Conservation (phyloP, 257 asterid species). For the Avicennia marina region DNA sequence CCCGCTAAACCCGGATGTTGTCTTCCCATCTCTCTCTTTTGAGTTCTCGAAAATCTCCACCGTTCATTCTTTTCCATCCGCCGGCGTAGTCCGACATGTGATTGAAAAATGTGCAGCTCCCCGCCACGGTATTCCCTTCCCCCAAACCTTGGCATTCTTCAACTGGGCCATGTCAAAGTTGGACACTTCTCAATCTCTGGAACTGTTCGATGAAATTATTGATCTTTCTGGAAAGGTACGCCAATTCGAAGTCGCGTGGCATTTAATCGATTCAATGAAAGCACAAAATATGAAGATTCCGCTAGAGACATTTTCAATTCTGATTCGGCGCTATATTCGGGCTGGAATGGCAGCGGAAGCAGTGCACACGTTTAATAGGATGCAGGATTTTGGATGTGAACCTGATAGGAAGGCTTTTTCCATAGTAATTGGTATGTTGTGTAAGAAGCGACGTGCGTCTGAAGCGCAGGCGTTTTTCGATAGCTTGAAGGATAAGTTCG, state of each 20-base stretch:
- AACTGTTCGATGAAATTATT: constrained; percentile 58
- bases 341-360: constrained; percentile 86
- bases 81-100: constrained; percentile 40
- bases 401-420: constrained; percentile 65
- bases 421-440: constrained; percentile 54
- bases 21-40: constrained; percentile 50
- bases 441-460: constrained; percentile 60
- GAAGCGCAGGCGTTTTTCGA: constrained; percentile 86
- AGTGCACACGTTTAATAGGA: constrained; percentile 62
- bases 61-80: constrained; percentile 31
- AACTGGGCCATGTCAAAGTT: constrained; percentile 51
- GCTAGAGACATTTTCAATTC: constrained; percentile 52
- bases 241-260: constrained; percentile 78
- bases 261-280: constrained; percentile 55
- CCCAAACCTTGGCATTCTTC: constrained; percentile 81
- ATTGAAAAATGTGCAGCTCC: constrained; percentile 66
- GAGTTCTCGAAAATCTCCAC: constrained; percentile 48
- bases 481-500: constrained; percentile 63
- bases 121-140: constrained; percentile 81
- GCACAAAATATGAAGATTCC: constrained; percentile 35
- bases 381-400: constrained; percentile 77
- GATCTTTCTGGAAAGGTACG: constrained; percentile 81
- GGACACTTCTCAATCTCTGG: constrained; percentile 16
- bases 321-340: constrained; percentile 73
- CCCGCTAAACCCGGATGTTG: constrained; percentile 44